Base-by-base conservation (phyloP, 768 basidiomycete species). In the Collybiopsis luxurians region DNA sequence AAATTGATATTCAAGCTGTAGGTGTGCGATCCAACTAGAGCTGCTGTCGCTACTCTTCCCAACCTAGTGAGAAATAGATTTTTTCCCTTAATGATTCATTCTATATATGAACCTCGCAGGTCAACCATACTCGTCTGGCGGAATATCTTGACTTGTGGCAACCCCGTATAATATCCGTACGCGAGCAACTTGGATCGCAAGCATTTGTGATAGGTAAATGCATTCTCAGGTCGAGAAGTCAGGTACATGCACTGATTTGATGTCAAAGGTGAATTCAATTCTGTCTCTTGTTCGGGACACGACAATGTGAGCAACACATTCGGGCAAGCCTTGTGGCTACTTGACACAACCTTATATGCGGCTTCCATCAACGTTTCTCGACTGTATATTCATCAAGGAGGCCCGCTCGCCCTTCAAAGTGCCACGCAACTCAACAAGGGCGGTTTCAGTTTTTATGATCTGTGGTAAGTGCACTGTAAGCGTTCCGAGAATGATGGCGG, bases 61-160 rank as follows among this genome's bases (percentile, higher is more conserved):
- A 82, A 82, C 58, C 61, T 82, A 47, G 80, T 78, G 54, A 57
- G 73, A 58, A 23, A 7, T 28, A 23, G 30, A 23, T 39, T 5
- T n/a, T n/a, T n/a, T n/a, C n/a, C n/a, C n/a, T n/a, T n/a, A n/a
- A n/a, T n/a, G n/a, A n/a, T n/a, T n/a, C n/a, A n/a, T n/a, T n/a
- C n/a, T n/a, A n/a, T n/a, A n/a, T n/a, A n/a, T n/a, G n/a, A n/a
- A n/a, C n/a, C n/a, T n/a, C n/a, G n/a, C n/a, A 81, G 81, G 79
- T 82, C 34, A 82, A 82, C 61, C 80, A 81, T 57, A 82, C 78
- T 12, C 74, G 80, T 55, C 64, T 81, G 9, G 79, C 76, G 42
- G 64, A 73, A 78, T 80, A 76, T 61, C 71, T 81, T n/a, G 80
- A 82, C 62, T 67, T 81, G 42, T 82, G 80, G 79, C 80, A 80